Evolutionary conservation across 192 early-diverging fungal species (phyloP), one percentile per base, ranked within the genome.

Genomic region (Backusella morwellensis): DNA sequence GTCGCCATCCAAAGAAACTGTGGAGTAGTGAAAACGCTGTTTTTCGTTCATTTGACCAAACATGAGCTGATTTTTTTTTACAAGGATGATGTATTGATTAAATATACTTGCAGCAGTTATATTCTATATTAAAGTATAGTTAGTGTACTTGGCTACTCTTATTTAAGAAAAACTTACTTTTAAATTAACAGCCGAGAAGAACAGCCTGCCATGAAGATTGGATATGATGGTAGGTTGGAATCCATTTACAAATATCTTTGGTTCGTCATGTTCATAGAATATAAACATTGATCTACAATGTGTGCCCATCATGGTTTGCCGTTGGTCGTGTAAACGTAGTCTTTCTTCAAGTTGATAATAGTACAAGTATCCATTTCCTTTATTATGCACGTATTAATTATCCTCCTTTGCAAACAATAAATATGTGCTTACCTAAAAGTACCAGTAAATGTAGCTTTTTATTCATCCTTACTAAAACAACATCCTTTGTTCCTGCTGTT

Each of bases 131-230:
- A 23, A 11, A 56, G n/a, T 9, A 56, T 1, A 56, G 54, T 11
- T 7, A 56, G 19, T 26, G 21, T 52, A 21, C 2, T 21, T n/a
- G 21, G 19, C 3, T 6, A 19, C 72, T 66, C 3, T n/a, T 12
- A 72, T 2, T 70, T 11, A 9, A 11, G 44, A 34, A 15, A 19
- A n/a, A 66, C 15, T 19, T 77, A 93, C 92, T 85, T 91, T 91
- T 4, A 91, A 76, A 78, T 98, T 97, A 44, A 99, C 92, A 66
- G 90, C 93, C 4, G 95, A 95, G 75, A 91, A 98, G 41, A 93
- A 66, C 8, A 99, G 84, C 78, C 93, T 93, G 17, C 87, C 81
- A 72, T 89, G 86, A 23, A 76, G 85, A 68, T 83, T 87, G 75
- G 90, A 89, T 68, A 95, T 86, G 23, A 99, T 89, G 0, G 95